Conservation (phyloP, 257 asterid genomes). For the Anisodus acutangulus region DNA sequence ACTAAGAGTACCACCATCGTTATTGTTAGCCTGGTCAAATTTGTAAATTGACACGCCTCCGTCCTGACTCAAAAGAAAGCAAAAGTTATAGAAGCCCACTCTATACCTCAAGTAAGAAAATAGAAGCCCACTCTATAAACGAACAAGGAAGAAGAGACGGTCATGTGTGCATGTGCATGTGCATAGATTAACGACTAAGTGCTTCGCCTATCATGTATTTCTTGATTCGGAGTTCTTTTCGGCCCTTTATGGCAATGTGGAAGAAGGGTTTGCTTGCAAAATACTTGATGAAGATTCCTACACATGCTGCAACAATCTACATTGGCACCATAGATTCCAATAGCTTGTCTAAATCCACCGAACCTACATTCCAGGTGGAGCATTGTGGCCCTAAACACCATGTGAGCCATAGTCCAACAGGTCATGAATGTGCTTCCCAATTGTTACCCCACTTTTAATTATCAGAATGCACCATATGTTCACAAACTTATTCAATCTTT, state of each 20-base stretch:
- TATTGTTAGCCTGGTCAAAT: constrained; percentile 65
- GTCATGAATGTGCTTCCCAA: constrained; percentile 13
- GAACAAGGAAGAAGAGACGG: not conserved
- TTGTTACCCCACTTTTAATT: not conserved
- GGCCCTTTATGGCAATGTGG: constrained; percentile 4
- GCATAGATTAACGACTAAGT: not conserved
- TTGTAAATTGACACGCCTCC: constrained; percentile 89
- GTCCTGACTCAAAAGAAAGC: constrained; percentile 57
- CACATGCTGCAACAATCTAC: not conserved
- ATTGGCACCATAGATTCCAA: not conserved
- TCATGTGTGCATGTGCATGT: too few species aligned
- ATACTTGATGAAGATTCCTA: not conserved
- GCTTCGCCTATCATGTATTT: not conserved
- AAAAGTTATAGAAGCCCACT: constrained; percentile 8
- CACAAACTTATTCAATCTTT: not conserved
- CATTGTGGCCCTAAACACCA: not conserved
- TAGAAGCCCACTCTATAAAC: constrained; percentile 2
- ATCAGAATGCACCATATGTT: not conserved
- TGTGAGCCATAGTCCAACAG: not conserved
- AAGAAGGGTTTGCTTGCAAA: not conserved
- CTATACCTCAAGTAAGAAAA: not conserved
- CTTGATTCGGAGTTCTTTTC: not conserved
- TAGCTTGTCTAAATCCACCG: constrained; percentile 1
- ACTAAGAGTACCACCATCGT: constrained; percentile 52
- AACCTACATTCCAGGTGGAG: constrained; percentile 8